These are phyloP conservation scores for Trichosporon asahii DNA, from an alignment of 1,284 basidiomycete genomes.

Conservation along the genomic window DNA sequence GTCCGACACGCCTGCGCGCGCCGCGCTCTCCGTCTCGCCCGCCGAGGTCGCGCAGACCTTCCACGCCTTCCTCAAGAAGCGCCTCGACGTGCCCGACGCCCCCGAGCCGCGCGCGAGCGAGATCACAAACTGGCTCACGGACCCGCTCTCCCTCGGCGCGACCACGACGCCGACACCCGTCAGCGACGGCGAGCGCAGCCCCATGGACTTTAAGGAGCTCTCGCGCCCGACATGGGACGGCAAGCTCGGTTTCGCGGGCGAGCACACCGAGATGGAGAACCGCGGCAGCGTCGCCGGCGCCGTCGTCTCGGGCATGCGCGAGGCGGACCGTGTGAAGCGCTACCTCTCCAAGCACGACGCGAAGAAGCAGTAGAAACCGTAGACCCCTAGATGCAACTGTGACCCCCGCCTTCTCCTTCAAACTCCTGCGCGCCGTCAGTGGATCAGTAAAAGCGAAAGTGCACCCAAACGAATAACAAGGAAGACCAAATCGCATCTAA, in stretches of 20 bases:
- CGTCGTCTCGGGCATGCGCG: slow-evolving; percentile 52
- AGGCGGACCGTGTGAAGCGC: slow-evolving; percentile 49
- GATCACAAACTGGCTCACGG: slow-evolving; percentile 54
- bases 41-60: slow-evolving; percentile 43
- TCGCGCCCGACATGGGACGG: slow-evolving; percentile 53
- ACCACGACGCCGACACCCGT: slow-evolving; percentile 55
- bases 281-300: slow-evolving; percentile 55
- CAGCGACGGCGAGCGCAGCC: slow-evolving; percentile 47
- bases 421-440: background rate
- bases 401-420: background rate
- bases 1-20: slow-evolving; percentile 45
- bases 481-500: slow-evolving; percentile 9
- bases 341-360: slow-evolving; percentile 25
- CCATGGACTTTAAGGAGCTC: slow-evolving; percentile 55
- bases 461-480: background rate
- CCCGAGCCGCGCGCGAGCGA: slow-evolving; percentile 26
- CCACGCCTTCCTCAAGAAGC: slow-evolving; percentile 48
- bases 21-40: slow-evolving; percentile 30
- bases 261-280: slow-evolving; percentile 56
- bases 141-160: slow-evolving; percentile 54
- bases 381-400: background rate
- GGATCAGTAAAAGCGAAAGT: background rate
- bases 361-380: slow-evolving; percentile 12
- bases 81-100: slow-evolving; percentile 29
- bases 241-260: slow-evolving; percentile 56